These are phyloP conservation scores for Aspergillus fructus DNA, from an alignment of 2,329 filamentous ascomycete species.

Conservation along the genomic window DNA sequence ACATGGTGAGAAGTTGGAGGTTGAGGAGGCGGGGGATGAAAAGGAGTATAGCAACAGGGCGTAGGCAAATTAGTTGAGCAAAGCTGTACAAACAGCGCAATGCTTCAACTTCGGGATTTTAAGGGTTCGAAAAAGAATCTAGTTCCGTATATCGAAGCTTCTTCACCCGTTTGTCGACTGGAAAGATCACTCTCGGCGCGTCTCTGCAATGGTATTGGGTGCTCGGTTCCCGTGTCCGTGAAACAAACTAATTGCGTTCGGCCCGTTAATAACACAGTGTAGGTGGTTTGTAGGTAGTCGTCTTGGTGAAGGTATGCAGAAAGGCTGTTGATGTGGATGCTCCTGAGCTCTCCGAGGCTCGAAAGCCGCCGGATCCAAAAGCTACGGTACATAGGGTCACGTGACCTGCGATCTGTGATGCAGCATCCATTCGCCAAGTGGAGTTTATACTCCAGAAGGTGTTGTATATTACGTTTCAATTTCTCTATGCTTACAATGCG, in stretches of 20 bases:
- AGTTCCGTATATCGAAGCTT: neutral
- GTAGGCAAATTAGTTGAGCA: neutral
- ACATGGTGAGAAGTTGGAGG: constrained; percentile 42
- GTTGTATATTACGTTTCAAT: neutral
- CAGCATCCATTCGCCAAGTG: neutral
- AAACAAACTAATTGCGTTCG: neutral
- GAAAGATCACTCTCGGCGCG: neutral
- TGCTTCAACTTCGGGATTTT: neutral
- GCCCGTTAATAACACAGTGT: too few relatives aligned
- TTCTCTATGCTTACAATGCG: neutral
- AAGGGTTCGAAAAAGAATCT: too few relatives aligned
- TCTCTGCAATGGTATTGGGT: neutral
- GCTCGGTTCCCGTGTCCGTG: neutral
- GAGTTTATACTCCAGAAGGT: neutral
- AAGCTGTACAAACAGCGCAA: neutral
- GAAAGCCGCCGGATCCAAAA: neutral
- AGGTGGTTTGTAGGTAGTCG: neutral
- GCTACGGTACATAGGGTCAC: neutral
- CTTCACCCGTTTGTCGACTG: neutral
- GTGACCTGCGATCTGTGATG: neutral
- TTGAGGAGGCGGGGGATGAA: neutral
- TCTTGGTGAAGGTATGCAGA: neutral
- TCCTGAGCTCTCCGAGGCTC: constrained; percentile 4
- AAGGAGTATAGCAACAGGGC: neutral
- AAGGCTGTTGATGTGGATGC: constrained; percentile 1